phyloP scores from a whole-genome alignment of 768 basidiomycete genomes.

The Solioccasus polychromus region DNA sequence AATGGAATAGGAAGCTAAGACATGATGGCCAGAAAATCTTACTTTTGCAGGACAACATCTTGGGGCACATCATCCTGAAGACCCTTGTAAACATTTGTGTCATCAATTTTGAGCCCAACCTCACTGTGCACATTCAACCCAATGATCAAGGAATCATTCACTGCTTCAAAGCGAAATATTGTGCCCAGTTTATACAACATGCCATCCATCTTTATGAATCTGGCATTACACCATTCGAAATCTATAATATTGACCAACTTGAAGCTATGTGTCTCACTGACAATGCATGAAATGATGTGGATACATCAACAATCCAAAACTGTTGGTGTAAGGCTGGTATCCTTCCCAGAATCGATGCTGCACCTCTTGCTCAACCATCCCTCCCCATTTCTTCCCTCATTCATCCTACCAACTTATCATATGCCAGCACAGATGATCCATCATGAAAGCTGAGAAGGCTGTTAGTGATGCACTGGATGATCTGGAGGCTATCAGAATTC shows the following conservation, averaged over 20 bases:
- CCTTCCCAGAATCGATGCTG: not conserved
- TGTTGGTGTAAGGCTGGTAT: constrained; percentile 1
- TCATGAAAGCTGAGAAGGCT: not conserved
- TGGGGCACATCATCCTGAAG: too few species aligned
- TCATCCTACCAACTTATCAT: not conserved
- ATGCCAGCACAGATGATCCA: not conserved
- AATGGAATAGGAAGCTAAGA: too few species aligned
- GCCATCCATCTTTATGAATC: not conserved
- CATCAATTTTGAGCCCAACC: constrained; percentile 29
- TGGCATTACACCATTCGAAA: too few species aligned
- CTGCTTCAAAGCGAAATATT: too few species aligned
- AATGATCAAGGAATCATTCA: too few species aligned
- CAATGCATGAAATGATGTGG: constrained; percentile 3
- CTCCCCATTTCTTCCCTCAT: constrained; percentile 1
- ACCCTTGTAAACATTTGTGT: constrained; percentile 19
- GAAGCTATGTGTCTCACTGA: not conserved
- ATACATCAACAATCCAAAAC: not conserved
- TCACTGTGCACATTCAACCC: constrained; percentile 37
- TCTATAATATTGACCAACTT: constrained; percentile 4
- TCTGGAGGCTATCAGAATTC: not conserved
- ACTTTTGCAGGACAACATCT: too few species aligned
- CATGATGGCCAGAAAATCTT: too few species aligned
- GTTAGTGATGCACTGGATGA: not conserved
- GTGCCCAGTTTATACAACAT: not conserved
- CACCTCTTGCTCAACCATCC: not conserved